These are phyloP conservation scores for Stephanodiscus triporus DNA, from an alignment of 108 stramenopile species.

Conservation along the genomic window DNA sequence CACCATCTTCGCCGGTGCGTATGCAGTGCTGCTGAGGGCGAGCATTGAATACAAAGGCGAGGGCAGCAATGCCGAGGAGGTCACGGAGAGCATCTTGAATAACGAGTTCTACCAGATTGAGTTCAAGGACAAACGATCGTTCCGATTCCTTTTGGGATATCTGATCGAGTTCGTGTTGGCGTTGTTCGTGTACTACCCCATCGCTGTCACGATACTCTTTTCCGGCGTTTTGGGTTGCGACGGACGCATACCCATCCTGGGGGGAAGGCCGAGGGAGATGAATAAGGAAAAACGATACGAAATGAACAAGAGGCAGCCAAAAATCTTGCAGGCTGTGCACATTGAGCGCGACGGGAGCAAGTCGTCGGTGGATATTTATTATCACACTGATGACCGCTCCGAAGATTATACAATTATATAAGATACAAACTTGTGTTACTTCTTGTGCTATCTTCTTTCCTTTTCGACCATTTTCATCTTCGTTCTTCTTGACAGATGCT, in stretches of 20 bases:
- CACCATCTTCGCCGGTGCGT: constrained; percentile 38
- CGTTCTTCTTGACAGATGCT: no score
- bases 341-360: constrained; percentile 8
- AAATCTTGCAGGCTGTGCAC: constrained; percentile 16
- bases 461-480: no score
- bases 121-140: constrained; percentile 41
- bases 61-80: constrained; percentile 28
- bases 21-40: constrained; percentile 48
- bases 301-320: constrained; percentile 23
- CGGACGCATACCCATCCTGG: constrained; percentile 55
- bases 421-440: not conserved
- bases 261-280: constrained; percentile 55
- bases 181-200: constrained; percentile 53
- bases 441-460: no score
- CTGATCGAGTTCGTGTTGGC: constrained; percentile 52
- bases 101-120: constrained; percentile 43
- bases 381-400: constrained; percentile 12
- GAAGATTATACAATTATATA: constrained; percentile 19
- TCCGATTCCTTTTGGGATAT: constrained; percentile 52
- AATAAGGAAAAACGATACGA: constrained; percentile 37
- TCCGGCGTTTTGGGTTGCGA: constrained; percentile 54
- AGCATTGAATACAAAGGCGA: constrained; percentile 43
- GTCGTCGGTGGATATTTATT: constrained; percentile 14
- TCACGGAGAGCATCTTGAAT: constrained; percentile 37
- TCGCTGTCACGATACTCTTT: constrained; percentile 51